phyloP scores from a whole-genome alignment of 2,329 filamentous ascomycete genomes.

The Neofusicoccum kwambonambiense region DNA sequence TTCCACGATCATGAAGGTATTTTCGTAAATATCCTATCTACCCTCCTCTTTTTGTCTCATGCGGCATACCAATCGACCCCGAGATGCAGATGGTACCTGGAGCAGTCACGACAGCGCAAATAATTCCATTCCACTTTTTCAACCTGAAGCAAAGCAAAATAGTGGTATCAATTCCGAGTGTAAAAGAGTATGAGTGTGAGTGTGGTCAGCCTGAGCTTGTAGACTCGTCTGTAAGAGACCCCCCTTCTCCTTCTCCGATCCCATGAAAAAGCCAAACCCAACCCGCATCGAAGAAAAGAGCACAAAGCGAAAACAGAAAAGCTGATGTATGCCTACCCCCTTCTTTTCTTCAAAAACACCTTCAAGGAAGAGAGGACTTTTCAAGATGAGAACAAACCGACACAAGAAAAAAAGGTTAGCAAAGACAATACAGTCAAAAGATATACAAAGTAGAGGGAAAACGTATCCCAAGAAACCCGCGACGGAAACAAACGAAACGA shows the following conservation, averaged over 20 bases:
- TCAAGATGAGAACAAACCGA: background rate
- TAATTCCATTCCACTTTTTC: background rate
- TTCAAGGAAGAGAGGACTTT: background rate
- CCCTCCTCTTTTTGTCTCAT: too few species aligned
- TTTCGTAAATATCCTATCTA: too few species aligned
- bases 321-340: background rate
- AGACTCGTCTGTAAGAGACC: background rate
- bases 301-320: background rate
- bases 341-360: background rate
- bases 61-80: too few species aligned
- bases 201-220: background rate
- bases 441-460: background rate
- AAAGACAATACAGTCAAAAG: background rate
- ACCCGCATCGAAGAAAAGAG: background rate
- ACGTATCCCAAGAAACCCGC: background rate
- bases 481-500: background rate
- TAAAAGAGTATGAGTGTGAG: background rate
- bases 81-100: background rate
- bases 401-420: background rate
- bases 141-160: background rate
- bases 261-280: background rate
- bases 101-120: background rate
- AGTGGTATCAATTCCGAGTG: background rate
- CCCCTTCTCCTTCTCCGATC: background rate
- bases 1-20: too few species aligned